Evolutionary conservation across 106 monocot species (phyloP).

Genomic region (Gastrodia elata): DNA sequence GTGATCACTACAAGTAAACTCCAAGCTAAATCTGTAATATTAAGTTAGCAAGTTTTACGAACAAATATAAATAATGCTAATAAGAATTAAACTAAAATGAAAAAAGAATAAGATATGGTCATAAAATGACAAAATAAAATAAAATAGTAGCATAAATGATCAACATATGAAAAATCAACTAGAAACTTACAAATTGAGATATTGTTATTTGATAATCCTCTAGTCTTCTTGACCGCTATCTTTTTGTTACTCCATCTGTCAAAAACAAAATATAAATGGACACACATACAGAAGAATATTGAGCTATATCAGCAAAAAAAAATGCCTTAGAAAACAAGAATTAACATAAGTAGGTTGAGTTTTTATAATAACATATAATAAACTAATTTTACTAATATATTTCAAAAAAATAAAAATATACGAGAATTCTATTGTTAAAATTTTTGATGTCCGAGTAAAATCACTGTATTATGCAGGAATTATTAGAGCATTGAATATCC

Average conservation of each 20-base stretch:
- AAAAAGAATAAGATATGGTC: background rate
- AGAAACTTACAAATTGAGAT: background rate
- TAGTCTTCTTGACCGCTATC: background rate
- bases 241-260: conserved; percentile 1
- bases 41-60: background rate
- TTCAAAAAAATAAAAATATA: no score
- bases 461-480: no score
- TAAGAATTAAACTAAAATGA: background rate
- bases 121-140: background rate
- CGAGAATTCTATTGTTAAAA: no score
- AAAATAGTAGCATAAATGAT: background rate
- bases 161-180: background rate
- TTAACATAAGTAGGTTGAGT: background rate
- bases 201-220: background rate
- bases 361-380: background rate
- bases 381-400: no score
- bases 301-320: background rate
- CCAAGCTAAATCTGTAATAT: background rate
- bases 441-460: no score
- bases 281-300: background rate
- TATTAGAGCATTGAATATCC: no score
- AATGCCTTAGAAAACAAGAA: background rate
- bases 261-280: conserved; percentile 2
- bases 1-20: background rate
- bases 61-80: background rate